Evolutionary conservation across 2,329 filamentous ascomycete genomes (phyloP).

Genomic region (Diaporthe sp.): DNA sequence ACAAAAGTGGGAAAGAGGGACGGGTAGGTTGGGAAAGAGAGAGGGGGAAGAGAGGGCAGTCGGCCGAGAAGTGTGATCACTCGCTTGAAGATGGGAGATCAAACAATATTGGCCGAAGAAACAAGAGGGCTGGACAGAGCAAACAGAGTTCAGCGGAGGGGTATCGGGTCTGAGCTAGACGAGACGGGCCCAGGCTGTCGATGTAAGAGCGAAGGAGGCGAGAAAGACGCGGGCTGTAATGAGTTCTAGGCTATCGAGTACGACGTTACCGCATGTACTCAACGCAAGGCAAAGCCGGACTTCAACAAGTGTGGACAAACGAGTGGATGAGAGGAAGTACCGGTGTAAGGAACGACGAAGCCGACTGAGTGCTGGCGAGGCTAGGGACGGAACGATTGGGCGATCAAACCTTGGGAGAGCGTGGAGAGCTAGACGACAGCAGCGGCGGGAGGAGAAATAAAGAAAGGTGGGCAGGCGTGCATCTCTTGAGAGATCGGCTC

Average conservation of each 20-base stretch:
- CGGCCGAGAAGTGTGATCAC: slow-evolving; percentile 16
- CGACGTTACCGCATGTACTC: slow-evolving; percentile 19
- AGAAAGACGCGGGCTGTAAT: background rate
- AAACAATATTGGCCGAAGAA: slow-evolving; percentile 31
- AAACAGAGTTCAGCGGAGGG: slow-evolving; percentile 19
- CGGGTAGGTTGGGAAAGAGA: background rate
- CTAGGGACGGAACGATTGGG: slow-evolving; percentile 24
- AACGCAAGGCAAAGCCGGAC: slow-evolving; percentile 11
- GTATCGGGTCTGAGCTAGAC: slow-evolving; percentile 25
- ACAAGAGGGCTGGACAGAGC: slow-evolving; percentile 8
- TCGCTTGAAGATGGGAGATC: slow-evolving; percentile 20
- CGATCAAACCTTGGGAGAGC: slow-evolving; percentile 27
- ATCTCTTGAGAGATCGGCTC: slow-evolving; percentile 29
- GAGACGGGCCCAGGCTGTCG: background rate
- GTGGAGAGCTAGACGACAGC: background rate
- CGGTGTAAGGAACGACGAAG: slow-evolving; percentile 32
- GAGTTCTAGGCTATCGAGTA: slow-evolving; percentile 23
- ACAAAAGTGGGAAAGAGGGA: slow-evolving; percentile 16
- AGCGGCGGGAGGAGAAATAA: slow-evolving; percentile 24
- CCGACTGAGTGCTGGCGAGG: slow-evolving; percentile 27
- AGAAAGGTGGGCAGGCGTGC: slow-evolving; percentile 12
- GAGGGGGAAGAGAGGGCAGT: background rate
- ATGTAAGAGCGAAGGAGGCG: background rate
- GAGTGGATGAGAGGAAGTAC: slow-evolving; percentile 27
- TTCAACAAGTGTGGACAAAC: slow-evolving; percentile 28